These are phyloP conservation scores for Pythium periplocum DNA, from an alignment of 352 stramenopile genomes.

Conservation along the genomic window DNA sequence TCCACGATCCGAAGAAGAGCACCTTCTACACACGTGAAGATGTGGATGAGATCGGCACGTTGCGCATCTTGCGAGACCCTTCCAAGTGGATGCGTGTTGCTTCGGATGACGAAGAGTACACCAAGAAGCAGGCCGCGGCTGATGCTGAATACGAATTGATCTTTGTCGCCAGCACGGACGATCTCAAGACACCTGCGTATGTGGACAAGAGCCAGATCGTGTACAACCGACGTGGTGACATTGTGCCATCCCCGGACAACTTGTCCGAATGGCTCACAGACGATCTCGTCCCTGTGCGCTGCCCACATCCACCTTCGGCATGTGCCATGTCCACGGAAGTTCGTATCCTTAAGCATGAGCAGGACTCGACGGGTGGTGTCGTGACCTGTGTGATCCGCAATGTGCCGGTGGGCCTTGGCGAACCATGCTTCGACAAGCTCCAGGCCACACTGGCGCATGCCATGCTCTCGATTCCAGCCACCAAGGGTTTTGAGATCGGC, in stretches of 20 bases:
- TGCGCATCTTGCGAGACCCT: constrained; percentile 76
- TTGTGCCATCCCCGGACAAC: constrained; percentile 49
- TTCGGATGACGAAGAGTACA: constrained; percentile 21
- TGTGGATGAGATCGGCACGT: constrained; percentile 73
- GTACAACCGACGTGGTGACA: constrained; percentile 78
- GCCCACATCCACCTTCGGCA: constrained; percentile 89
- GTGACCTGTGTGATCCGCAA: constrained; percentile 97
- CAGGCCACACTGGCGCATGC: constrained; percentile 98
- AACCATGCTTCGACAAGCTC: constrained; percentile 99
- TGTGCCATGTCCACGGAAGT: constrained; percentile 95
- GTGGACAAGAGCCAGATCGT: constrained; percentile 92
- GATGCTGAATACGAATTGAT: constrained; percentile 67
- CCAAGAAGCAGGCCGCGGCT: constrained; percentile 43
- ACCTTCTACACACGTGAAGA: constrained; percentile 74
- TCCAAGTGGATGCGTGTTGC: constrained; percentile 51
- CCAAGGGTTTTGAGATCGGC: constrained; percentile 99
- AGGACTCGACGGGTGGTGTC: constrained; percentile 92
- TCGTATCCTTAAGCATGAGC: constrained; percentile 86
- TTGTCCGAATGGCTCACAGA: constrained; percentile 68
- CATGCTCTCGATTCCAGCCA: constrained; percentile 98
- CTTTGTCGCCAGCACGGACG: constrained; percentile 59
- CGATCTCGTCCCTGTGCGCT: constrained; percentile 90
- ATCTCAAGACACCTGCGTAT: constrained; percentile 76
- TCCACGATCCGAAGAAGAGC: constrained; percentile 60
- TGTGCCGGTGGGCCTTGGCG: constrained; percentile 94